These are phyloP conservation scores for Kregervanrija delftensis DNA, from an alignment of 805 yeast genomes.

Conservation along the genomic window DNA sequence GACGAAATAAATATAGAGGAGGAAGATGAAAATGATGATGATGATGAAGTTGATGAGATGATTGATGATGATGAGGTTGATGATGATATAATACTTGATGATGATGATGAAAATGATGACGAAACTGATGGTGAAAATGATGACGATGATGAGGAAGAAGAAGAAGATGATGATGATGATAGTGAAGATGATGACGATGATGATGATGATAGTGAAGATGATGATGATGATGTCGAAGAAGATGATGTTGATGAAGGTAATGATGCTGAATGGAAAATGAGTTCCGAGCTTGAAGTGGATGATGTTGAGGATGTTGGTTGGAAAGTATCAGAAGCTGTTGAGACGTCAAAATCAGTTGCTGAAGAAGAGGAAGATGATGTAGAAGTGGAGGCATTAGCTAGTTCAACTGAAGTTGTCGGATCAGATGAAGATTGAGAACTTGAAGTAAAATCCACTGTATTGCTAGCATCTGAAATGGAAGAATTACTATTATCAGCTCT, in stretches of 20 bases:
- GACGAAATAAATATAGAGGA: slow-evolving; percentile 4
- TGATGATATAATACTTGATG: too few species aligned
- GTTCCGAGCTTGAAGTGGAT: neutral
- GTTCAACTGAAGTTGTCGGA: slow-evolving; percentile 13
- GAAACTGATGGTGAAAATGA: slow-evolving; percentile 7
- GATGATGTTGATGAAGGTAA: slow-evolving; percentile 3
- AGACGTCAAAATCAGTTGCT: neutral
- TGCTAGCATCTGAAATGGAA: neutral
- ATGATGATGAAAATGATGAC: slow-evolving; percentile 7
- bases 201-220: neutral
- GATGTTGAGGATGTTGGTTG: neutral
- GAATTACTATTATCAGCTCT: slow-evolving; percentile 14
- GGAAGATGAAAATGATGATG: slow-evolving; percentile 2
- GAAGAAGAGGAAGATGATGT: slow-evolving; percentile 12
- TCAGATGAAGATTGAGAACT: slow-evolving; percentile 8
- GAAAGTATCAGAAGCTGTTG: neutral
- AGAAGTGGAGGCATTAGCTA: slow-evolving; percentile 14
- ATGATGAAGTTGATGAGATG: neutral
- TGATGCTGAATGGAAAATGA: neutral
- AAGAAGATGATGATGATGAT: slow-evolving; percentile 5
- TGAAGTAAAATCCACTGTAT: neutral
- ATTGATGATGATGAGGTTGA: slow-evolving; percentile 2
- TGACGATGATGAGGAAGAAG: slow-evolving; percentile 7
- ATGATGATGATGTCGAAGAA: slow-evolving; percentile 4
- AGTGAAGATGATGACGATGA: slow-evolving; percentile 1